Conservation (phyloP, 495 filamentous ascomycete genomes). For the Penicillium silybi region DNA sequence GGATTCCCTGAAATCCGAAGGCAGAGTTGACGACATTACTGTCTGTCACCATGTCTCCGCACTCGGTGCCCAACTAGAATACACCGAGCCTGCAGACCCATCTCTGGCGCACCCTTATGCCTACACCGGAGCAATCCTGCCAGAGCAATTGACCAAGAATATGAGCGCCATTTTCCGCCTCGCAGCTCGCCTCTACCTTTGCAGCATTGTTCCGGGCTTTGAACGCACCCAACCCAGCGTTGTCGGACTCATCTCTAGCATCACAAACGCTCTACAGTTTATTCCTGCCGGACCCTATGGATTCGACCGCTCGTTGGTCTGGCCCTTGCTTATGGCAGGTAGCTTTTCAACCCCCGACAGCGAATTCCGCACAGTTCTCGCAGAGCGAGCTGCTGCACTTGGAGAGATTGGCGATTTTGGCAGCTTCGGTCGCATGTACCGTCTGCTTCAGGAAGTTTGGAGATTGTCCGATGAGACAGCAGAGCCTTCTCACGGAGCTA, state of each 20-base stretch:
- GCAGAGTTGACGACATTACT: slow-evolving; percentile 70
- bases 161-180: slow-evolving; percentile 87
- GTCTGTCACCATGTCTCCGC: slow-evolving; percentile 80
- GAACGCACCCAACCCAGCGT: slow-evolving; percentile 66
- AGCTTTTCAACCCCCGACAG: slow-evolving; percentile 56
- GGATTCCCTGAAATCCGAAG: slow-evolving; percentile 78
- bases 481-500: not conserved
- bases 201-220: slow-evolving; percentile 86
- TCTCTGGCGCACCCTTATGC: slow-evolving; percentile 49
- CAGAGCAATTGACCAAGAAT: slow-evolving; percentile 76
- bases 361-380: slow-evolving; percentile 72
- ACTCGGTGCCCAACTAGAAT: slow-evolving; percentile 75
- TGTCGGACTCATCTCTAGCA: slow-evolving; percentile 66
- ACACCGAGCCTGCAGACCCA: slow-evolving; percentile 62
- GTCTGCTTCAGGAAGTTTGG: slow-evolving; percentile 82
- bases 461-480: slow-evolving; percentile 59
- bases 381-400: slow-evolving; percentile 63
- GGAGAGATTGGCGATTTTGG: slow-evolving; percentile 75
- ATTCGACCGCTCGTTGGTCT: slow-evolving; percentile 86
- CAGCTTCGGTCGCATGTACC: slow-evolving; percentile 79
- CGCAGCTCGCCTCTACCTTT: slow-evolving; percentile 91
- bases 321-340: slow-evolving; percentile 87
- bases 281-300: slow-evolving; percentile 79
- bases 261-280: slow-evolving; percentile 65
- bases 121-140: slow-evolving; percentile 68